A percentile compares a stretch with the other conserved stretches of the same genome.
Conservation (phyloP, 169 alveolate genomes). For the Babesia gibsoni region DNA sequence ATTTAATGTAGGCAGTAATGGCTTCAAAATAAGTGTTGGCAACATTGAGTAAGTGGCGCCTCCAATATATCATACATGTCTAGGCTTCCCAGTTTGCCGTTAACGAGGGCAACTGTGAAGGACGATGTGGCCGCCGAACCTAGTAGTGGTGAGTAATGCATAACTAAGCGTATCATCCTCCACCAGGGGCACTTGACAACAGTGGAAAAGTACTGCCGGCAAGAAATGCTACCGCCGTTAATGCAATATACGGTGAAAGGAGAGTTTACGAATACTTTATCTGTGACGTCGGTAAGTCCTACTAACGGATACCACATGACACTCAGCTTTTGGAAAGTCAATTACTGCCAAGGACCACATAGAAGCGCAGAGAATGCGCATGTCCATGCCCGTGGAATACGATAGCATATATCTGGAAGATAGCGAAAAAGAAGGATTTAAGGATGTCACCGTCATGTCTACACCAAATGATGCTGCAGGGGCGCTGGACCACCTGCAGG, state of each 20-base stretch:
- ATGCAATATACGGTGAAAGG: constrained; percentile 74
- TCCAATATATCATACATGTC: not conserved
- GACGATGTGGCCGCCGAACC: constrained; percentile 6
- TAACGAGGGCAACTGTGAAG: constrained; percentile 18
- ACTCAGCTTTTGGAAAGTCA: constrained; percentile 67
- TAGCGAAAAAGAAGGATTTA: constrained; percentile 69
- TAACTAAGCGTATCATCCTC: not conserved
- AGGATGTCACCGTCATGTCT: constrained; percentile 57
- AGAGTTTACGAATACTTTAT: constrained; percentile 82
- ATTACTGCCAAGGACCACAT: constrained; percentile 60
- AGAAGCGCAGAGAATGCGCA: constrained; percentile 58
- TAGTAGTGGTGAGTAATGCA: constrained; percentile 5
- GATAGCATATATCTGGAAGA: constrained; percentile 79
- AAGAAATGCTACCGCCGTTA: constrained; percentile 34
- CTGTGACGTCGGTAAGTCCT: constrained; percentile 82
- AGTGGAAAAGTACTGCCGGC: constrained; percentile 37
- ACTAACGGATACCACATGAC: not conserved
- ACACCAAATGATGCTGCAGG: constrained; percentile 26
- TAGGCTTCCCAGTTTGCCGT: constrained; percentile 33
- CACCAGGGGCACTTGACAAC: constrained; percentile 41
- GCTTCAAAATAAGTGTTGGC: constrained; percentile 83
- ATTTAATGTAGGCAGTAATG: constrained; percentile 75
- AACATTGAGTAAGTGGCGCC: constrained; percentile 76
- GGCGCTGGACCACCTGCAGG: constrained; percentile 48
- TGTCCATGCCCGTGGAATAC: constrained; percentile 72